Percentiles rank a stretch among this genome's conserved stretches.
Evolutionary conservation across 208 protist genomes (phyloP).

Genomic region (Leishmania guyanensis): DNA sequence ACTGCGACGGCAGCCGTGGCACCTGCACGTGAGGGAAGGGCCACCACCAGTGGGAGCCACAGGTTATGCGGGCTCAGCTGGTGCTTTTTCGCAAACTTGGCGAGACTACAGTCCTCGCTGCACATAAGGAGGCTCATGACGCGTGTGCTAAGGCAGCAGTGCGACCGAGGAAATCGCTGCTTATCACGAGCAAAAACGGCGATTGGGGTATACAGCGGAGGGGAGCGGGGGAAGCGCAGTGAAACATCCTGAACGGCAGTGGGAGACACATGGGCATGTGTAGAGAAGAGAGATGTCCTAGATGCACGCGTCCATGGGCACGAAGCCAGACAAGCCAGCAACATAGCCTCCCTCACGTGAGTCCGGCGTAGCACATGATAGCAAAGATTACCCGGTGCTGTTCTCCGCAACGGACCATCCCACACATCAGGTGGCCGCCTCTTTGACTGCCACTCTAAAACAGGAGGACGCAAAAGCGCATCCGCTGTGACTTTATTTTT

Average conservation of each 20-base stretch:
- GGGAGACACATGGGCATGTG: not conserved
- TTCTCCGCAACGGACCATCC: not conserved
- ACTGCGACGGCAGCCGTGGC: slow-evolving; percentile 36
- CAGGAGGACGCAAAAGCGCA: not conserved
- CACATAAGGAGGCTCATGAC: slow-evolving; percentile 33
- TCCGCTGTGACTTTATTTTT: not conserved
- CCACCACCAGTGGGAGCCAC: slow-evolving; percentile 59
- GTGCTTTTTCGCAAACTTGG: slow-evolving; percentile 34
- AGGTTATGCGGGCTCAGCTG: slow-evolving; percentile 36
- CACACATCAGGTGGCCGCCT: not conserved
- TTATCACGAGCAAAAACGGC: not conserved
- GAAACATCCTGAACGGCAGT: not conserved
- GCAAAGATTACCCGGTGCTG: not conserved
- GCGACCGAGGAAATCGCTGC: not conserved
- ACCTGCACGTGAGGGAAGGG: slow-evolving; percentile 20
- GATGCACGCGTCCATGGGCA: not conserved
- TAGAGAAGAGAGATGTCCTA: not conserved
- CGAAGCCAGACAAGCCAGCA: not conserved
- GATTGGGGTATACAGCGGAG: not conserved
- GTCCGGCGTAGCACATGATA: not conserved
- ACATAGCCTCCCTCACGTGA: not conserved
- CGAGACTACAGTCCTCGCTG: slow-evolving; percentile 24
- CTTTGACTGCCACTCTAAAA: not conserved
- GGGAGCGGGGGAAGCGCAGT: not conserved
- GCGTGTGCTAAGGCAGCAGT: not conserved